Base-by-base conservation (phyloP, 805 yeast species). In the Zygosaccharomyces siamensis region DNA sequence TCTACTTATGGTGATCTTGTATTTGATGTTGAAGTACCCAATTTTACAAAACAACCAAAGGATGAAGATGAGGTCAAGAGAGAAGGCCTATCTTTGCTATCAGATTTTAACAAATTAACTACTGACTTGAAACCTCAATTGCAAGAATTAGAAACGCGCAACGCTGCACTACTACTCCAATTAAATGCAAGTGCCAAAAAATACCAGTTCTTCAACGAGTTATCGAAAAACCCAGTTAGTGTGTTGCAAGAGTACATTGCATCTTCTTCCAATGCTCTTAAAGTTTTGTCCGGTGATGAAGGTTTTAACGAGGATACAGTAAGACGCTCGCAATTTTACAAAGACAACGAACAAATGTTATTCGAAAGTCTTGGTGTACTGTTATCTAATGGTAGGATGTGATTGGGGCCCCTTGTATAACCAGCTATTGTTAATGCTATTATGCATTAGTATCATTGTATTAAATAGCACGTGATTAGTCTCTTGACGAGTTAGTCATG, bases 221-320 rank as follows among this genome's bases (percentile, higher is more conserved):
- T 93, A 51, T 74, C 86, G 36, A 76, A 83, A 40, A 81, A 90
- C 60, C 98, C 99, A 0, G 84, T 82, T 3, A 75, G 75, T 21
- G 87, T 89, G 58, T 70, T 93, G 56, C 74, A 83, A 47, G 76
- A 80, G 45, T 86, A 96, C 78, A 73, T 83, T 52, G 84, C 82
- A 39, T 83, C 89, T 39, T 95, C 93, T 66, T 75, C 89, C 12
- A 87, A 89, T 51, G 86, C 92, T 42, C 75, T 93, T 61, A 89
- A 86, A 69, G 86, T 92, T 11, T 74, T 93, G 54, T 79, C 89
- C 51, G 89, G 96, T 55, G 98, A 93, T 59, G 93, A 86, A 58
- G 92, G 90, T 7, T 86, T 83, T 68, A 83, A 83, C 62, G 97
- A 92, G 69, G 97, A 90, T 63, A 74, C 79, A 18, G 96, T 89